These are phyloP conservation scores for Helminthosporium solani DNA, from an alignment of 2,329 filamentous ascomycete genomes.

Conservation along the genomic window DNA sequence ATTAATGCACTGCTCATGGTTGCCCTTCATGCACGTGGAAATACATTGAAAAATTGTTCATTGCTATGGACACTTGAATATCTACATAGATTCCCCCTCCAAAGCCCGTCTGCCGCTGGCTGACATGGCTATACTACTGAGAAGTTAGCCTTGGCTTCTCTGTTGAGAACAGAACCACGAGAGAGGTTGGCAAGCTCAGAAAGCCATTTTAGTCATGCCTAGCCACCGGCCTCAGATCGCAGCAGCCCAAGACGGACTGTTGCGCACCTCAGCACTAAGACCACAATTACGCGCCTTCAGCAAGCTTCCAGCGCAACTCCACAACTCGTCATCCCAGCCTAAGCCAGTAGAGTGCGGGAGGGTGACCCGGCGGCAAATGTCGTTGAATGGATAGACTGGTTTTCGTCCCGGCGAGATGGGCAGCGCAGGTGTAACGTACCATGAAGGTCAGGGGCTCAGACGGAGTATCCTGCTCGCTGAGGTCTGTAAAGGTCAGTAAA, in stretches of 20 bases:
- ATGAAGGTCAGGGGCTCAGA: not conserved
- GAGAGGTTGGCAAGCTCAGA: constrained; percentile 51
- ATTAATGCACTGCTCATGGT: not conserved
- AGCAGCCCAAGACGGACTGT: constrained; percentile 47
- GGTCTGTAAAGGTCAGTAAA: constrained; percentile 21
- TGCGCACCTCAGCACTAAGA: constrained; percentile 51
- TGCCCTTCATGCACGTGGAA: not conserved
- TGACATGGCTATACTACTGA: not conserved
- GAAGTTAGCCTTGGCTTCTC: not conserved
- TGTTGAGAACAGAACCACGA: not conserved
- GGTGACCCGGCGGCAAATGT: constrained; percentile 66
- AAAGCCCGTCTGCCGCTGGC: too few relatives aligned
- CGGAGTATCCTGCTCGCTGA: not conserved
- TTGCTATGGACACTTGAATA: too few relatives aligned
- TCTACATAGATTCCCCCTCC: too few relatives aligned
- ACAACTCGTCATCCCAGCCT: constrained; percentile 69
- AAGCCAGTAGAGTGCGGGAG: constrained; percentile 67
- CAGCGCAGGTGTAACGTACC: constrained; percentile 25
- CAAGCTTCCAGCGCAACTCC: constrained; percentile 59
- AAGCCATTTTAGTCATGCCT: constrained; percentile 71
- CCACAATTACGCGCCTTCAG: constrained; percentile 55
- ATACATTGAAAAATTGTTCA: not conserved
- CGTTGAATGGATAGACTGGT: constrained; percentile 65
- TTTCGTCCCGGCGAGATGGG: constrained; percentile 54
- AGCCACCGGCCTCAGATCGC: constrained; percentile 56